Percentiles rank a stretch among this genome's conserved stretches.
Conservation (phyloP, 2,329 filamentous ascomycete genomes). For the Geosmithia putterillii region DNA sequence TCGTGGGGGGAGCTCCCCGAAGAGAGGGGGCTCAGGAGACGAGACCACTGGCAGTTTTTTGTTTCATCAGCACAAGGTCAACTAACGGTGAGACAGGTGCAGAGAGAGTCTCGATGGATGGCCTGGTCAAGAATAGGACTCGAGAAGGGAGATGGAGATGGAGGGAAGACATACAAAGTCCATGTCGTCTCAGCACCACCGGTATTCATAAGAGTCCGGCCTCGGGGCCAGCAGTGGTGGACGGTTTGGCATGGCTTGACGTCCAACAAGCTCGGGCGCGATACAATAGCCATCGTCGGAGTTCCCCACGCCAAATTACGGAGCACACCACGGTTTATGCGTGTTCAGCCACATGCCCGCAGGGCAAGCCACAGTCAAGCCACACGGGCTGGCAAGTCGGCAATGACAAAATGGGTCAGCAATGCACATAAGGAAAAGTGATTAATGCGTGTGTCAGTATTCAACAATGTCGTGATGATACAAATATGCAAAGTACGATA, state of each 20-base stretch:
- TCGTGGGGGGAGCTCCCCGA: slow-evolving; percentile 43
- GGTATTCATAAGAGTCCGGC: background rate
- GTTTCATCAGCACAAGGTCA: too few species aligned
- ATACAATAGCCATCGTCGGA: background rate
- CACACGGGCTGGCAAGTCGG: background rate
- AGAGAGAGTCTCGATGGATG: too few species aligned
- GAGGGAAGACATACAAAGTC: slow-evolving; percentile 36
- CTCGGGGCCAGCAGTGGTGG: background rate
- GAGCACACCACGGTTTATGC: background rate
- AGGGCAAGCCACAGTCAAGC: background rate
- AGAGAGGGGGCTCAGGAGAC: slow-evolving; percentile 51
- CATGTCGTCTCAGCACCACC: slow-evolving; percentile 24
- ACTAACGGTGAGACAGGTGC: too few species aligned
- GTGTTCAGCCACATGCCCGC: background rate
- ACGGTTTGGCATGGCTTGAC: slow-evolving; percentile 1
- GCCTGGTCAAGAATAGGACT: too few species aligned
- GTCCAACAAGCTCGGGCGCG: too few species aligned
- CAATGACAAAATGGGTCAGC: background rate
- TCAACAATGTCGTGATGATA: background rate
- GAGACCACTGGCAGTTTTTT: slow-evolving; percentile 41
- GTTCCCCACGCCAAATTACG: background rate
- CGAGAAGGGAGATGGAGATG: too few species aligned
- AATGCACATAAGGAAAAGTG: too few species aligned
- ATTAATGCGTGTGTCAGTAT: too few species aligned
- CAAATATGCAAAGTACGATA: background rate